Evolutionary conservation across 1,284 basidiomycete genomes (phyloP), one percentile per base, ranked within the genome.

Genomic region (Boletus mariae): DNA sequence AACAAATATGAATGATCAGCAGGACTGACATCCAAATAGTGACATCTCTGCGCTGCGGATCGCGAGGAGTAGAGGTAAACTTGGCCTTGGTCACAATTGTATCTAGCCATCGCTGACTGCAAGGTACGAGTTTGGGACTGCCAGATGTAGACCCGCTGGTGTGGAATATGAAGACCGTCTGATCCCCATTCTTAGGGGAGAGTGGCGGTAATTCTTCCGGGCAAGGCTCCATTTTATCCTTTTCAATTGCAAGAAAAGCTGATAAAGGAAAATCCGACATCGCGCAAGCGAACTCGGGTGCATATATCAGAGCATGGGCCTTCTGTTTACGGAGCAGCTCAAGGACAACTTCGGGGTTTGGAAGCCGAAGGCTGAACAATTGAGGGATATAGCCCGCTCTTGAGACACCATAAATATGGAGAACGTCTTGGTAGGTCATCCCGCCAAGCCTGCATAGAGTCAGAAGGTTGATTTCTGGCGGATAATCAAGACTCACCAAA

Each of bases 61-160:
- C 72, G 58, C 70, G 70, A 49, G 84, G 84, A 57, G 61, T 62
- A 57, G 74, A 76, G 53, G 82, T 75, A 54, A 79, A 74, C 47
- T 72, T 63, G 41, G 84, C 79, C 67, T 90, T 87, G 43, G 70
- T 60, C 47, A 83, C 71, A 9, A 80, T 79, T 34, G 77, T 67
- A 52, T 78, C 71, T 34, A 88, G 56, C 85, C 86, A 88, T 42
- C 71, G 73, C 59, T 79, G 80, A 62, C 69, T 84, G 65, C 82
- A 82, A 10, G 83, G 84, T 0, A 89, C 82, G 29, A 88, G 80
- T 61, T 87, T 89, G 3, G 85, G 85, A 59, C 79, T 82, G 48
- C 85, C 85, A 35, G 85, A 87, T 17, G 87, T 88, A 38, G 85
- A 87, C 15, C 85, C 85, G 52, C 82, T 83, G 15, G 86, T 88